phyloP scores from a whole-genome alignment of 1,139 yeast species.

The Torulaspora globosa region DNA sequence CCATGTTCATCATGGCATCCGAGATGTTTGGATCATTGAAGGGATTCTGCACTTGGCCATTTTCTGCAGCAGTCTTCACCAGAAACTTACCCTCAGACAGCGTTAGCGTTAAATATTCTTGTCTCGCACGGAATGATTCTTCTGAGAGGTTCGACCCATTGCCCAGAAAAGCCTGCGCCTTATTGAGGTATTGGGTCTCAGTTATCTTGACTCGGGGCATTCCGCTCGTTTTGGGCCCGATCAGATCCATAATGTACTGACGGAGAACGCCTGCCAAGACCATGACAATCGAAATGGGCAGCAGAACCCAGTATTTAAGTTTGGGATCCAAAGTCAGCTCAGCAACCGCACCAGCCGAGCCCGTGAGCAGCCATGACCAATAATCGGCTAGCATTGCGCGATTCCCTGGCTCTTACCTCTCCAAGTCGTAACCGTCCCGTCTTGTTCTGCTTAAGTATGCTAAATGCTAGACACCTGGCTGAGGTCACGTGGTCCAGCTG shows the following conservation, averaged over 20 bases:
- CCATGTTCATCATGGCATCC: slow-evolving; percentile 75
- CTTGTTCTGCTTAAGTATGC: background rate
- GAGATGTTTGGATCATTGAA: slow-evolving; percentile 65
- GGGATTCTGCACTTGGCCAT: slow-evolving; percentile 53
- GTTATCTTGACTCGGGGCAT: slow-evolving; percentile 51
- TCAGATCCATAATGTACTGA: slow-evolving; percentile 59
- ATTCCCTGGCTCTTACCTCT: background rate
- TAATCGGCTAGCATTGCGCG: slow-evolving; percentile 3
- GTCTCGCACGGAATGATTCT: slow-evolving; percentile 35
- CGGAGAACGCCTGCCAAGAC: slow-evolving; percentile 81
- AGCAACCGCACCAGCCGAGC: slow-evolving; percentile 37
- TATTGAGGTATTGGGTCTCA: slow-evolving; percentile 55
- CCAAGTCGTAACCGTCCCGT: background rate
- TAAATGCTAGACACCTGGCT: background rate
- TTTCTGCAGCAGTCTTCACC: slow-evolving; percentile 44
- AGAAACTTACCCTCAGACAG: slow-evolving; percentile 33
- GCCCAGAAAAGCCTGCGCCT: slow-evolving; percentile 54
- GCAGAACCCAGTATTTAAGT: slow-evolving; percentile 81
- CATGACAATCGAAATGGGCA: slow-evolving; percentile 89
- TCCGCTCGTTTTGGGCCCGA: slow-evolving; percentile 56
- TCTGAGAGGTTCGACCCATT: slow-evolving; percentile 47
- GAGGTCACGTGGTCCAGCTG: background rate
- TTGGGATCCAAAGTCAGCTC: slow-evolving; percentile 72
- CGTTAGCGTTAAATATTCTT: slow-evolving; percentile 26
- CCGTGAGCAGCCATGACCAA: slow-evolving; percentile 12